phyloP scores from a whole-genome alignment of 2,329 filamentous ascomycete genomes.

The Neurospora crassa region DNA sequence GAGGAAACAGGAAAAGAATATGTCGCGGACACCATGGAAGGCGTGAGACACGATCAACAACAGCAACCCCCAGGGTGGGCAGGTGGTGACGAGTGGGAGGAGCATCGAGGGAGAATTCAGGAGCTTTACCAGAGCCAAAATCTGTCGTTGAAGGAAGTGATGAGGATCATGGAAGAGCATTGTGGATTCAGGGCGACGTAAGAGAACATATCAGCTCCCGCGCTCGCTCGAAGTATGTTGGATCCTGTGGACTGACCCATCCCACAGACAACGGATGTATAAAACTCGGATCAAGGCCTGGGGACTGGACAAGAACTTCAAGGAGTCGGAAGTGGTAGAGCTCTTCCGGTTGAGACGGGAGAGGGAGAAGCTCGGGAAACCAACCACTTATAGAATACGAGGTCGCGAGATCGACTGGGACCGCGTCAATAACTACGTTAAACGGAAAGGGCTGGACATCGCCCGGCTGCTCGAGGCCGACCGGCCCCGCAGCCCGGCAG shows the following conservation, averaged over 20 bases:
- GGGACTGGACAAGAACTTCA: slow-evolving; percentile 15
- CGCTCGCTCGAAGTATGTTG: background rate
- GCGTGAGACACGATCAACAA: background rate
- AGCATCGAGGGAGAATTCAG: slow-evolving; percentile 7
- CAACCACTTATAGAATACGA: slow-evolving; percentile 8
- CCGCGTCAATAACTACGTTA: slow-evolving; percentile 11
- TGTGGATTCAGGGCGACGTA: slow-evolving; percentile 13
- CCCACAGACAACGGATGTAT: slow-evolving; percentile 13
- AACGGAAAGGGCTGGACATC: slow-evolving; percentile 12
- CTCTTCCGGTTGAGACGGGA: slow-evolving; percentile 12
- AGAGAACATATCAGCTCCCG: background rate
- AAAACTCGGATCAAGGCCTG: slow-evolving; percentile 14
- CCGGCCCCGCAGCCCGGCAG: background rate
- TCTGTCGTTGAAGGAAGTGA: slow-evolving; percentile 13
- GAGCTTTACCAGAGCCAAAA: slow-evolving; percentile 13
- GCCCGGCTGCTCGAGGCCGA: slow-evolving; percentile 5
- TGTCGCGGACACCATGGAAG: slow-evolving; percentile 1
- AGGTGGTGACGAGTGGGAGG: slow-evolving; percentile 11
- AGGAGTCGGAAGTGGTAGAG: slow-evolving; percentile 14
- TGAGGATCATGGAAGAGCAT: slow-evolving; percentile 12
- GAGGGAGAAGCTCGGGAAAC: slow-evolving; percentile 9
- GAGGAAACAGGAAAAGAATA: background rate
- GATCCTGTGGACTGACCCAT: background rate
- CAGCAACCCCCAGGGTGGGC: slow-evolving; percentile 7
- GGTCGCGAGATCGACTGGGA: slow-evolving; percentile 15